Evolutionary conservation across 2,329 filamentous ascomycete species (phyloP), one percentile per base, ranked within the genome.

Genomic region (Thelonectria blattea): DNA sequence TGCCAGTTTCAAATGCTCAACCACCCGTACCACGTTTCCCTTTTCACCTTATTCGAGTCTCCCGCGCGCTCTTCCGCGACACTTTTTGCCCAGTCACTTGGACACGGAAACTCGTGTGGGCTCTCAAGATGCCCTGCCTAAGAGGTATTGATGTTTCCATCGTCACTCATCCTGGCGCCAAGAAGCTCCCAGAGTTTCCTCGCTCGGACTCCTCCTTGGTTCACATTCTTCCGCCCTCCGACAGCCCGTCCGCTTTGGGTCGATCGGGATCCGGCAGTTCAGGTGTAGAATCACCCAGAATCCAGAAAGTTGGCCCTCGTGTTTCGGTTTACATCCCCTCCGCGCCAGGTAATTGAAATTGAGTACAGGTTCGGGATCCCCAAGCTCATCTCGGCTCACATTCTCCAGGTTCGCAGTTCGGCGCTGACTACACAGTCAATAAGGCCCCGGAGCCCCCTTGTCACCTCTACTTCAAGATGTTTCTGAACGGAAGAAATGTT

Each of bases 291-390:
- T 43, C 52, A 12, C 52, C 50, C 10, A 54, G 50, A 43, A 65
- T 72, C 41, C 72, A 71, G 54, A 79, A 76, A 62, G 58, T 64
- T 20, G 74, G 78, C 14, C 78, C 84, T 2, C 77, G 71, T 4
- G 74, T 82, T 20, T 84, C 85, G 1, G 83, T 87, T 34, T 87
- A 87, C 64, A 78, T 87, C 12, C 83, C 85, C 2, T 85, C 84
- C 0, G 68, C 78, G 3, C 78, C 83, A 70, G 83, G 84, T 85
- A 70, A 58, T 72, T 63, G 9, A 30, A 70, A 58, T 72, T 63
- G 9, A 30, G 27, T 8, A 46, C 15, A 22, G 37, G n/a, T 17
- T 41, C 10, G n/a, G 20, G 6, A 34, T 22, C 15, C 32, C n/a
- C 5, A n/a, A 42, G 12, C 24, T 22, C 14, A 45, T 12, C 5